Evolutionary conservation across 352 stramenopile species (phyloP).

Genomic region (Peronospora tabacina): DNA sequence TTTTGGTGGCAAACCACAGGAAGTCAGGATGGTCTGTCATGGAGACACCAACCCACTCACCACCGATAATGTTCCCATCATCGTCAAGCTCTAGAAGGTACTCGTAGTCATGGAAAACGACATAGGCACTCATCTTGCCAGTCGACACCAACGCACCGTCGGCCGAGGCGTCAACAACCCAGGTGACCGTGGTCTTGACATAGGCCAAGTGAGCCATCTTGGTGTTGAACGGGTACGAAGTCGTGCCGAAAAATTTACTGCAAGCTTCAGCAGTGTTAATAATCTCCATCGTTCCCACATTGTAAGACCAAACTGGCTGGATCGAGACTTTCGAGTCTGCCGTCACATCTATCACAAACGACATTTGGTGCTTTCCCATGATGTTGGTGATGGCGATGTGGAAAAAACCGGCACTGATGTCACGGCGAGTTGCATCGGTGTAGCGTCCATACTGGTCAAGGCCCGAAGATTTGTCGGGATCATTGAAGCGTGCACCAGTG

Average conservation of each 20-base stretch:
- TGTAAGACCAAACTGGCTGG: conserved; percentile 44
- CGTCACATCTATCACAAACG: conserved; percentile 46
- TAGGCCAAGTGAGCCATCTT: no score
- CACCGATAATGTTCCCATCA: conserved; percentile 37
- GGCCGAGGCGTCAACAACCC: no score
- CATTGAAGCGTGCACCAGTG: conserved; percentile 35
- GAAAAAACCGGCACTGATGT: conserved; percentile 43
- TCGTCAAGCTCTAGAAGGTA: no score
- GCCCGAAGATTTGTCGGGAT: conserved; percentile 13
- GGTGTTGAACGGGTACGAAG: no score
- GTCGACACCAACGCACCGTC: no score
- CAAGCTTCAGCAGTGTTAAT: conserved; percentile 19
- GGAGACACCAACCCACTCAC: conserved; percentile 32
- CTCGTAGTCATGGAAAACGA: conserved; percentile 20
- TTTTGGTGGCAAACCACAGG: conserved; percentile 29
- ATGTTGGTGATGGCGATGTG: conserved; percentile 45
- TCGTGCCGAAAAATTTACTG: conserved; percentile 1
- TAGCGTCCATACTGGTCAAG: conserved; percentile 52
- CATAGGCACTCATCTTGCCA: no score
- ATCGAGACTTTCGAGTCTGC: conserved; percentile 45
- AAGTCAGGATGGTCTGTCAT: conserved; percentile 33
- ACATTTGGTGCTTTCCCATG: conserved; percentile 30
- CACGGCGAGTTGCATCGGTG: conserved; percentile 28
- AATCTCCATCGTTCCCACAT: conserved; percentile 21
- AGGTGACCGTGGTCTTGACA: no score